A percentile compares a stretch with the other conserved stretches of the same genome.
Evolutionary conservation across 352 stramenopile species (phyloP).

Genomic region (Pythium biforme): DNA sequence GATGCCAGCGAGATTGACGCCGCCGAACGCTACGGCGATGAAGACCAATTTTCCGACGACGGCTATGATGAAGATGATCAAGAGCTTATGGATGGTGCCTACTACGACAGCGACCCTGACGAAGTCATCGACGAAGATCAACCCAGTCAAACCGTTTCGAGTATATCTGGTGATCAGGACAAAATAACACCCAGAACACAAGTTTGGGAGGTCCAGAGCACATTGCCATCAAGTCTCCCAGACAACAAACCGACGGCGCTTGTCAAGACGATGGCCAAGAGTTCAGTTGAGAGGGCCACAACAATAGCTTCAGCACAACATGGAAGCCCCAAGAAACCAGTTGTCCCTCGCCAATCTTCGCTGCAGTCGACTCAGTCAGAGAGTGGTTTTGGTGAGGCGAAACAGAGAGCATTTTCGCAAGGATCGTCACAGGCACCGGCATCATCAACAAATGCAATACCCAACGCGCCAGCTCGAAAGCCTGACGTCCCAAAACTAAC

Average conservation of each 20-base stretch:
- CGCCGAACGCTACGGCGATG: neutral
- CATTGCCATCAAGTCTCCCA: too few relatives aligned
- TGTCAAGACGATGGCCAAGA: too few relatives aligned
- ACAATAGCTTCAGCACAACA: too few relatives aligned
- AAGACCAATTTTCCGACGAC: neutral
- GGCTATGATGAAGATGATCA: constrained; percentile 27
- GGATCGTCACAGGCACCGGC: neutral
- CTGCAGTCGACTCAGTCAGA: neutral
- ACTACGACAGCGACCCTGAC: constrained; percentile 16
- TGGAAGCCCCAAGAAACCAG: neutral
- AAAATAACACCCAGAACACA: too few relatives aligned
- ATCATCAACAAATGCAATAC: neutral
- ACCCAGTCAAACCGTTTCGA: neutral
- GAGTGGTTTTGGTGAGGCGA: neutral
- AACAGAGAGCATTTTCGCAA: neutral
- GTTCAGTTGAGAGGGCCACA: too few relatives aligned
- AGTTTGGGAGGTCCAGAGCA: too few relatives aligned
- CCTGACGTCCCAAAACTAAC: constrained; percentile 7
- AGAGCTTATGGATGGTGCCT: constrained; percentile 21
- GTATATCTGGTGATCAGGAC: neutral
- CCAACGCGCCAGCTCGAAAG: constrained; percentile 1
- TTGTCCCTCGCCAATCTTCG: neutral
- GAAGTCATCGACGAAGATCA: neutral
- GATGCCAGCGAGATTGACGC: neutral
- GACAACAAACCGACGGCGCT: too few relatives aligned